Evolutionary conservation across 192 early-diverging fungal species (phyloP), one percentile per base, ranked within the genome.

Genomic region (Coemansia sp.): DNA sequence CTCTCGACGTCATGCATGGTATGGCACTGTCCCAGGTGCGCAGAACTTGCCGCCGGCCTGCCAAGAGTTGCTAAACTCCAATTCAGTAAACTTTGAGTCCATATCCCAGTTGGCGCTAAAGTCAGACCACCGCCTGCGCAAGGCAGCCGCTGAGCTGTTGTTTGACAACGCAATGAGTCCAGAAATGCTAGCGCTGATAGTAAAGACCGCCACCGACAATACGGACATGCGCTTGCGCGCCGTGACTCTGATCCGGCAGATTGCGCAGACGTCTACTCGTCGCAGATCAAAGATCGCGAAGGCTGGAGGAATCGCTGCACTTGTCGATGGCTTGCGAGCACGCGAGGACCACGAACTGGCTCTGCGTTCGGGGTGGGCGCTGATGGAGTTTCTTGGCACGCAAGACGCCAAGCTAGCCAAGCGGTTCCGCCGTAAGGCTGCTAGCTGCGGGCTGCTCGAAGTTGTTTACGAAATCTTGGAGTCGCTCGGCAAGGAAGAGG

Each of bases 121-220:
- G 7, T 52, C 64, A 3, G 57, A 67, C 68, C 66, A 69, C 55
- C 63, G 63, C 18, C 41, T 69, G 40, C 75, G 80, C 12, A 43
- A 47, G 6, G 68, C 73, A 2, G 72, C 80, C 0, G 49, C 67
- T 11, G 73, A 83, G 27, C 64, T 83, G 42, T 38, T 83, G 46
- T 67, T 68, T 15, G 80, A 83, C 43, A 52, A 31, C 44, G 76
- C 70, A 16, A 74, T 70, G 65, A 46, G 72, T 20, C 31, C 27
- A 1, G 52, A 59, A 11, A 65, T 74, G 67, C 63, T 78, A 27
- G 3, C 3, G 33, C 55, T 75, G 73, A 49, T 74, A 18, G 43
- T 78, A 12, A 18, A n/a, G 29, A 10, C 57, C 55, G 73, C 73
- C 4, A 22, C 12, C 36, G 16, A 67, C 8, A 62, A 29, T n/a